Evolutionary conservation across 1,139 yeast genomes (phyloP).

Genomic region (Magnusiomyces tetraspermus): DNA sequence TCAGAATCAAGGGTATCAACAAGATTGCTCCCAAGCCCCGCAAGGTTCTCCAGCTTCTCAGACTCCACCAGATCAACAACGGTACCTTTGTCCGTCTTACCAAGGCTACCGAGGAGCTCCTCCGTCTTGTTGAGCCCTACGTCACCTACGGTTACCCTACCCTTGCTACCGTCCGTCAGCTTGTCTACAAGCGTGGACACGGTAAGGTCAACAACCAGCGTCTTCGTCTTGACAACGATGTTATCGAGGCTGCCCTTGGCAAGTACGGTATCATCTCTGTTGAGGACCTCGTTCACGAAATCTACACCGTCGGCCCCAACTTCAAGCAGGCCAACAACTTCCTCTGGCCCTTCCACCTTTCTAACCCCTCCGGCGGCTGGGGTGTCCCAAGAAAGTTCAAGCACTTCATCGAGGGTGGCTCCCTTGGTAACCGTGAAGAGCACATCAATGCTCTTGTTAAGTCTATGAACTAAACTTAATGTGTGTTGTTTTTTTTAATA

Average conservation of each 20-base stretch:
- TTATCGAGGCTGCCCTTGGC: constrained; percentile 90
- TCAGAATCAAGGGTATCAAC: constrained; percentile 99
- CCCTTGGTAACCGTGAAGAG: constrained; percentile 99
- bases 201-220: constrained; percentile 99
- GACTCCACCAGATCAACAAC: constrained; percentile 96
- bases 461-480: constrained; percentile 37
- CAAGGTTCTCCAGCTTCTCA: constrained; percentile 95
- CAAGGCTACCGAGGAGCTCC: constrained; percentile 96
- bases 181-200: constrained; percentile 99
- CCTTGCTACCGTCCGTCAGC: constrained; percentile 89
- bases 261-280: constrained; percentile 92
- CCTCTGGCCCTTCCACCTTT: constrained; percentile 99
- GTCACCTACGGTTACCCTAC: constrained; percentile 99
- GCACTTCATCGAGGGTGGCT: constrained; percentile 99
- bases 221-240: constrained; percentile 88
- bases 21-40: constrained; percentile 99
- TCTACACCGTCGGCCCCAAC: constrained; percentile 98
- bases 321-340: constrained; percentile 99
- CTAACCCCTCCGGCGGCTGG: constrained; percentile 99
- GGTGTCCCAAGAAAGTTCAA: constrained; percentile 98
- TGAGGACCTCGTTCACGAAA: constrained; percentile 98
- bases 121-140: constrained; percentile 97
- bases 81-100: constrained; percentile 97
- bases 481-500: neutral
- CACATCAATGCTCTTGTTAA: constrained; percentile 96